Base-by-base conservation (phyloP, 73 alveolate species). In the Paramecium pentaurelia region DNA sequence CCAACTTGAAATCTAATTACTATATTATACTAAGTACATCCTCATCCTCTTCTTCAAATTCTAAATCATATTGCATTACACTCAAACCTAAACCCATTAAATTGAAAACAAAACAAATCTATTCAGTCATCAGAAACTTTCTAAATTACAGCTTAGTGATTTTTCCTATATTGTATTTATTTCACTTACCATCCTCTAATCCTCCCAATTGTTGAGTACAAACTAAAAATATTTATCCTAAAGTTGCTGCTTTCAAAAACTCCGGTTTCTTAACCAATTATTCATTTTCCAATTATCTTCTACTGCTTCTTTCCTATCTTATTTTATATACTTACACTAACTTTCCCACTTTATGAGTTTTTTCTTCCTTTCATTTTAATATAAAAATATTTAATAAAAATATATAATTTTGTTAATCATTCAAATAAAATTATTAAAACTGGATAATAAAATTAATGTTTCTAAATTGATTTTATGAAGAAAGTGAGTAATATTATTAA, bases 281-380 rank as follows among this genome's bases (percentile, higher is more conserved):
- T 75, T 75, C 88, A 75, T 75, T 75, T 75, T 75, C 88, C 60
- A 38, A n/a, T 22, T 75, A 38, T 28, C 88, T 75, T 28, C 47
- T 20, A 6, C 84, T 64, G 84, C 14, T 64, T 64, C 84, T 64
- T 64, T 64, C 84, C 84, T 64, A 64, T 2, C 47, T 32, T 12
- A 32, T 64, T 32, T 2, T 5, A 64, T 32, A 32, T 32, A 14
- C 42, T 64, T 64, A 64, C 84, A 9, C 84, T 64, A 5, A 64
- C 84, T 64, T 64, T 64, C 10, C 84, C 84, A 64, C 84, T 64
- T n/a, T 12, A 12, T 28, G 84, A 64, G 7, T 64, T 16, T 8
- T 64, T 64, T 12, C 84, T 64, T 64, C 22, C 84, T 64, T 64
- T 64, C 84, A 64, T 64, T 14, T 9, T 28, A 14, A 12, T 28